These are phyloP conservation scores for Lasiodiplodia citricola DNA, from an alignment of 2,329 filamentous ascomycete species.

Conservation along the genomic window DNA sequence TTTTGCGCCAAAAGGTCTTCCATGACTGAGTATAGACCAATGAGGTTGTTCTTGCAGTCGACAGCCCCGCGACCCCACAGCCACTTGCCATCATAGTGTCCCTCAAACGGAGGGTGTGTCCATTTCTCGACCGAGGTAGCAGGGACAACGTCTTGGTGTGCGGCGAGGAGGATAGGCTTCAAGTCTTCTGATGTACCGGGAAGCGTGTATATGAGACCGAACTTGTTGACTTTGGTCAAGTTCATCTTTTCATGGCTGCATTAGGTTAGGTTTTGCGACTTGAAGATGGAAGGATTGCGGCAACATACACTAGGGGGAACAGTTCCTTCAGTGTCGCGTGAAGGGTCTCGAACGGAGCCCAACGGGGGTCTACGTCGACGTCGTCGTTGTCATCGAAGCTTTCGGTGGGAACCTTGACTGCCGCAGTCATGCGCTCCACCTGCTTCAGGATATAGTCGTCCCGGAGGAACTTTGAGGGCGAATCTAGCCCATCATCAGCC, in stretches of 20 bases:
- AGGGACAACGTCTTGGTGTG: conserved; percentile 69
- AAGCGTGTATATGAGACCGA: conserved; percentile 65
- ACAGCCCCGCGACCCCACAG: conserved; percentile 66
- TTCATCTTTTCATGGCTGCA: conserved; percentile 49
- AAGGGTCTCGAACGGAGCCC: conserved; percentile 63
- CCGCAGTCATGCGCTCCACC: conserved; percentile 48
- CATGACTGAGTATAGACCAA: conserved; percentile 55
- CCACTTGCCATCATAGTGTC: conserved; percentile 58
- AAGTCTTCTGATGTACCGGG: conserved; percentile 55
- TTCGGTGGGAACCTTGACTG: conserved; percentile 61
- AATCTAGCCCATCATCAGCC: conserved; percentile 20
- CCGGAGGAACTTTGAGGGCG: conserved; percentile 18
- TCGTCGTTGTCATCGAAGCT: conserved; percentile 62
- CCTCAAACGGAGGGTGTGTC: conserved; percentile 66
- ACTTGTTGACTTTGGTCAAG: conserved; percentile 63
- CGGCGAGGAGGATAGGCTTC: conserved; percentile 65
- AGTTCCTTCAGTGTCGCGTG: conserved; percentile 55
- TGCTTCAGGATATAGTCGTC: conserved; percentile 24
- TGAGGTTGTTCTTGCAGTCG: conserved; percentile 67
- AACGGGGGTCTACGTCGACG: conserved; percentile 62
- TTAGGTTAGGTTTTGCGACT: not conserved
- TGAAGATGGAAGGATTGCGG: not conserved
- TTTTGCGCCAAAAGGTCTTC: conserved; percentile 60
- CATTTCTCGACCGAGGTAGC: conserved; percentile 57
- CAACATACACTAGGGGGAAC: conserved; percentile 54